Conservation (phyloP, 176 grass and related monocot species). For the Rhynchospora tenuis region DNA sequence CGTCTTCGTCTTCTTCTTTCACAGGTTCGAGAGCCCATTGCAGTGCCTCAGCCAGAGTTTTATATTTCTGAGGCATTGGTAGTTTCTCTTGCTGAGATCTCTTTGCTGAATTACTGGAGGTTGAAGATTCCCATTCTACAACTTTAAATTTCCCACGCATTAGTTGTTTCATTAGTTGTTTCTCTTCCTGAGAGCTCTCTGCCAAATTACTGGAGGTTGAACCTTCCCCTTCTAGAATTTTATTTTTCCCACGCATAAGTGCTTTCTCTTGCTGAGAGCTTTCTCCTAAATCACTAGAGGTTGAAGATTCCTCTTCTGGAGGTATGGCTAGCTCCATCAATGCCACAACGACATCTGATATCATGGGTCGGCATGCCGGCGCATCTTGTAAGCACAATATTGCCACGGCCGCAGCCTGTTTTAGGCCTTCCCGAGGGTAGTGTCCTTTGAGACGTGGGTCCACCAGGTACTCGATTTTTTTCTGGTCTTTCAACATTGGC, state of each 20-base stretch:
- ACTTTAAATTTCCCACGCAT: neutral
- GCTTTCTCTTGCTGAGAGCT: slow-evolving; percentile 14
- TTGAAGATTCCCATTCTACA: too few species aligned
- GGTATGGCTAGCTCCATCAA: slow-evolving; percentile 49
- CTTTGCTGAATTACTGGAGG: too few species aligned
- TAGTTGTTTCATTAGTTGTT: too few species aligned
- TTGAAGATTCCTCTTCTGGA: slow-evolving; percentile 20
- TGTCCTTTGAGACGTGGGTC: slow-evolving; percentile 67
- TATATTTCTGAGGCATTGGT: slow-evolving; percentile 14
- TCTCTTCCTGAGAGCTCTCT: too few species aligned
- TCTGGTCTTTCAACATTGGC: slow-evolving; percentile 63
- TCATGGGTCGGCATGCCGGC: slow-evolving; percentile 50
- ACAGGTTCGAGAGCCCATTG: slow-evolving; percentile 35
- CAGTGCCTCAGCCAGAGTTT: slow-evolving; percentile 46
- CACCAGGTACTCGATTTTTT: slow-evolving; percentile 45
- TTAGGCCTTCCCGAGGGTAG: slow-evolving; percentile 55
- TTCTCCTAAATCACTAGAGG: neutral
- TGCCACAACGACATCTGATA: slow-evolving; percentile 66
- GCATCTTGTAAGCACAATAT: slow-evolving; percentile 89
- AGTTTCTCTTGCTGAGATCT: too few species aligned
- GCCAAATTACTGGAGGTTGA: too few species aligned
- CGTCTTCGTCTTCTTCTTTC: too few species aligned
- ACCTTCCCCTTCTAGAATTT: too few species aligned
- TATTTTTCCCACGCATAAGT: neutral
- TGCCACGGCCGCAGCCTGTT: slow-evolving; percentile 64